phyloP scores from a whole-genome alignment of 208 protist species.

The Leishmania tarentolae region DNA sequence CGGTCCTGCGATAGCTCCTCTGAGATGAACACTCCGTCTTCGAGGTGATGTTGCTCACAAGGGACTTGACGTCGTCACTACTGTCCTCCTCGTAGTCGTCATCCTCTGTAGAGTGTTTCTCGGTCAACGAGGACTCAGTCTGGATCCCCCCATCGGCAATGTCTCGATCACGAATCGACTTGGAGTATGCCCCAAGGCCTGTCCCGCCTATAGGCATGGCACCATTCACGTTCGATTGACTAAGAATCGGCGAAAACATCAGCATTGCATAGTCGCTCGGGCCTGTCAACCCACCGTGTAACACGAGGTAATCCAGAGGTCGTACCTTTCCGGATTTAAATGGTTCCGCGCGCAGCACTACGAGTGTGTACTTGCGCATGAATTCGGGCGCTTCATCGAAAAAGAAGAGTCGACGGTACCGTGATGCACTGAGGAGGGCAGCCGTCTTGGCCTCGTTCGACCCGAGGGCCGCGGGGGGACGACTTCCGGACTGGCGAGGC shows the following conservation, averaged over 20 bases:
- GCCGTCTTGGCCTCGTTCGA: slow-evolving; percentile 6
- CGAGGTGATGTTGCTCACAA: not conserved
- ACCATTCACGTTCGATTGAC: slow-evolving; percentile 20
- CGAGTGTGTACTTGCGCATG: slow-evolving; percentile 79
- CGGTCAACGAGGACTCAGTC: not conserved
- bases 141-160: not conserved
- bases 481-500: not conserved
- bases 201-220: not conserved
- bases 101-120: not conserved
- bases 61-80: not conserved
- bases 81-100: not conserved
- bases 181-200: not conserved
- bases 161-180: not conserved
- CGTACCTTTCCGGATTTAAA: slow-evolving; percentile 16
- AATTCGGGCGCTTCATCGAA: slow-evolving; percentile 63
- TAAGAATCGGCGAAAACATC: slow-evolving; percentile 60
- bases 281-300: slow-evolving; percentile 76
- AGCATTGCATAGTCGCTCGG: slow-evolving; percentile 73
- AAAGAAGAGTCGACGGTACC: slow-evolving; percentile 48
- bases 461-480: not conserved
- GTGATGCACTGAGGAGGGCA: slow-evolving; percentile 3
- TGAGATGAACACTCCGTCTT: not conserved
- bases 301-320: slow-evolving; percentile 67
- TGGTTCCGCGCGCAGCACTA: slow-evolving; percentile 38
- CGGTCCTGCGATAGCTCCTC: not conserved